Conservation (phyloP, 495 filamentous ascomycete species). For the Penicillium manginii region DNA sequence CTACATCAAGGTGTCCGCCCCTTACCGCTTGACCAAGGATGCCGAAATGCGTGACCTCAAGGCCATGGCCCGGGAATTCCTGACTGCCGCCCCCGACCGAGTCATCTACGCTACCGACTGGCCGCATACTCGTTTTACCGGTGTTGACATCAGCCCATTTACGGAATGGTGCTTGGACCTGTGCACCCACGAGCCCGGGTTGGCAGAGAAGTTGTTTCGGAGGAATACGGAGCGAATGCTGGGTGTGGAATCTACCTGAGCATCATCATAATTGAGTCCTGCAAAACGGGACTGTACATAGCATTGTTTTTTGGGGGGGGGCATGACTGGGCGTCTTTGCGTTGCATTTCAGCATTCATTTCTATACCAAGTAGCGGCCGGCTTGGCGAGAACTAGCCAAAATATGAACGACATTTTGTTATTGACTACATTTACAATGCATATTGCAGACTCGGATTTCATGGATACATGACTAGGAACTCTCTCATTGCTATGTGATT, state of each 20-base stretch:
- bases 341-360: constrained; percentile 12
- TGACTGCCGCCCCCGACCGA: constrained; percentile 38
- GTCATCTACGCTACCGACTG: constrained; percentile 58
- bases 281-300: constrained; percentile 7
- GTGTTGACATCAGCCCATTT: constrained; percentile 48
- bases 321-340: constrained; percentile 16
- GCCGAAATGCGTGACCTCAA: constrained; percentile 38
- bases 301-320: constrained; percentile 15
- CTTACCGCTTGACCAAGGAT: constrained; percentile 52
- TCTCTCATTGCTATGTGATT: constrained; percentile 13
- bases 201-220: constrained; percentile 49
- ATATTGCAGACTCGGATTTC: too few species aligned
- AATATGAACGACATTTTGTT: neutral
- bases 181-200: constrained; percentile 39
- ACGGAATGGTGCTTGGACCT: constrained; percentile 46
- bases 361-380: constrained; percentile 9
- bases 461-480: neutral
- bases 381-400: neutral
- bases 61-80: constrained; percentile 42
- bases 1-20: constrained; percentile 55
- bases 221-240: constrained; percentile 50
- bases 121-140: constrained; percentile 55
- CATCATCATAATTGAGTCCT: constrained; percentile 1
- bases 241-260: constrained; percentile 27
- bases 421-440: neutral